Evolutionary conservation across 208 protist genomes (phyloP).

Genomic region (Acanthamoeba quina): DNA sequence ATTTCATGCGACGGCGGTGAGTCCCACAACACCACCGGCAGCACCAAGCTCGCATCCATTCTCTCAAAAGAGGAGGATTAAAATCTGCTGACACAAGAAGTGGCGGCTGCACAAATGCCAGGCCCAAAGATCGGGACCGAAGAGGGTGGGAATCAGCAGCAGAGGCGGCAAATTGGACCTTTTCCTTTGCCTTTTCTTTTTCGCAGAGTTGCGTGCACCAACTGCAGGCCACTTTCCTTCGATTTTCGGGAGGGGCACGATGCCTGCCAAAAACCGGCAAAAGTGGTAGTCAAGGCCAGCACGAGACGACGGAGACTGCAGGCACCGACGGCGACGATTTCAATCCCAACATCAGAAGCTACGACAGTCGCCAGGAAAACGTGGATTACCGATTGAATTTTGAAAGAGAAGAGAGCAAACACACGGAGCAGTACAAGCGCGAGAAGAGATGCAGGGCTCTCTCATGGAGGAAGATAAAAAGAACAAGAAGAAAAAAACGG

Average conservation of each 20-base stretch:
- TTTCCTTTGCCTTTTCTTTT: neutral
- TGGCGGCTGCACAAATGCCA: neutral
- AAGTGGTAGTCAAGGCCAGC: neutral
- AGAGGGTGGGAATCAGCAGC: too few species aligned
- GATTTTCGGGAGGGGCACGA: neutral
- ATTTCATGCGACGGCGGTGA: slow-evolving; percentile 30
- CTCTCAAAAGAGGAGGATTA: too few species aligned
- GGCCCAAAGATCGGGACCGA: neutral
- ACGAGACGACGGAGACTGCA: slow-evolving; percentile 6
- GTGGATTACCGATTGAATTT: neutral
- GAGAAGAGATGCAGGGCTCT: neutral
- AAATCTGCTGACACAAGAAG: neutral
- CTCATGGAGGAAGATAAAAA: slow-evolving; percentile 48
- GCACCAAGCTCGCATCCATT: slow-evolving; percentile 11
- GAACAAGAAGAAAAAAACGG: slow-evolving; percentile 57
- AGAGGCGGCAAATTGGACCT: neutral
- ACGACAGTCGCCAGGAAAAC: neutral
- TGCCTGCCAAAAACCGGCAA: neutral
- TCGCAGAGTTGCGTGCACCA: neutral
- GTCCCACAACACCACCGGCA: slow-evolving; percentile 54
- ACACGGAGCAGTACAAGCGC: neutral
- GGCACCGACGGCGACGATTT: neutral
- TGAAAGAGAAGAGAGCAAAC: neutral
- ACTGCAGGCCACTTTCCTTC: too few species aligned
- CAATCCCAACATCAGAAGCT: neutral